A percentile compares a stretch with the other conserved stretches of the same genome.
Conservation (phyloP, 192 early-diverging fungal species). For the Helicostylum pulchrum region DNA sequence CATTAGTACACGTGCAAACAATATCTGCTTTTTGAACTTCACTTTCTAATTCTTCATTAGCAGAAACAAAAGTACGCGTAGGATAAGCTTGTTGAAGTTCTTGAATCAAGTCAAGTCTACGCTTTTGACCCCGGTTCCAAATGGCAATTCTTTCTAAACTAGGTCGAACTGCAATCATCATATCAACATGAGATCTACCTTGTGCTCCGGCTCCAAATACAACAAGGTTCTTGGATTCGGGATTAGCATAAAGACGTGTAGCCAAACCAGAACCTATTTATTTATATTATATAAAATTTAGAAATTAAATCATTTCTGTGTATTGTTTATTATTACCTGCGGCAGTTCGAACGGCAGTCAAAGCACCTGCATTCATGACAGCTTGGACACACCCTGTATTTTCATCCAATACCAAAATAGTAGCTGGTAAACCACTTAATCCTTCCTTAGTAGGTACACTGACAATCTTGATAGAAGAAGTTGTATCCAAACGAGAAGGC, state of each 20-base stretch:
- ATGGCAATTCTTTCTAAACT: constrained; percentile 36
- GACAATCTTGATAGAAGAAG: constrained; percentile 47
- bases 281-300: too few species aligned
- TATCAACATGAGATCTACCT: constrained; percentile 45
- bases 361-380: constrained; percentile 43
- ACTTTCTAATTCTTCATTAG: constrained; percentile 22
- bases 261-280: constrained; percentile 45
- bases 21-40: constrained; percentile 42
- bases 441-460: constrained; percentile 42
- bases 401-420: constrained; percentile 44
- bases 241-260: constrained; percentile 34
- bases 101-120: constrained; percentile 29
- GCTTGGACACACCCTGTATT: constrained; percentile 39
- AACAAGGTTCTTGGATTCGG: constrained; percentile 30
- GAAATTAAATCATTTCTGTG: too few species aligned
- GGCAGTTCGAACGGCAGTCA: constrained; percentile 51
- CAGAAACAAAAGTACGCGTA: constrained; percentile 27
- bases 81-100: constrained; percentile 23
- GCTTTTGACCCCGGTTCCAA: constrained; percentile 42
- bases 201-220: constrained; percentile 55
- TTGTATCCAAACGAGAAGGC: constrained; percentile 45
- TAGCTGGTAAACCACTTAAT: constrained; percentile 42
- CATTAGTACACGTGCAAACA: constrained; percentile 54
- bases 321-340: constrained; percentile 34
- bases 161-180: constrained; percentile 43